A percentile compares a stretch with the other conserved stretches of the same genome.
These are phyloP conservation scores for Jacaranda mimosifolia DNA, from an alignment of 257 asterid species.

Conservation along the genomic window DNA sequence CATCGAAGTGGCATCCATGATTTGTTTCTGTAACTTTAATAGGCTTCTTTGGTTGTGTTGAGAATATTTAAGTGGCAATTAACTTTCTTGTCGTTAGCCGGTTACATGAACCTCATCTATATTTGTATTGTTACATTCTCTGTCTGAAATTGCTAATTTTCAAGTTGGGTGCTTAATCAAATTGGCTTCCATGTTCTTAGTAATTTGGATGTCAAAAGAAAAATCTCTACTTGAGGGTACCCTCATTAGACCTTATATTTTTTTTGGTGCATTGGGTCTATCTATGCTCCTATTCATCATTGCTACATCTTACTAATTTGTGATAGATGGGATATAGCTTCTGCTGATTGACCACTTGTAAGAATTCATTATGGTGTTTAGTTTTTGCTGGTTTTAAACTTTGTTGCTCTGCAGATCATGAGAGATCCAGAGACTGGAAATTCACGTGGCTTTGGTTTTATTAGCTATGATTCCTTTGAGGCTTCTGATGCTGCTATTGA, in stretches of 20 bases:
- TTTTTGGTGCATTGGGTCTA: not conserved
- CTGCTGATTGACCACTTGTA: not conserved
- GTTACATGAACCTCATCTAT: not conserved
- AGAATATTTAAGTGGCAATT: not conserved
- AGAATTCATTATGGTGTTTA: constrained; percentile 8
- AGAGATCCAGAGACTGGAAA: constrained; percentile 98
- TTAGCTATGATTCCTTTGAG: constrained; percentile 96
- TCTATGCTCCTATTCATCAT: constrained; percentile 2
- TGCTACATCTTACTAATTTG: not conserved
- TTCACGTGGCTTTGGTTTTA: constrained; percentile 96
- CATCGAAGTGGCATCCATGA: not conserved
- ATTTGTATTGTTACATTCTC: not conserved
- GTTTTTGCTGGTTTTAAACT: constrained; percentile 7
- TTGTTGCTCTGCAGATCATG: constrained; percentile 72
- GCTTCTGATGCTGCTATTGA: constrained; percentile 99
- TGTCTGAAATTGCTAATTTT: constrained; percentile 12
- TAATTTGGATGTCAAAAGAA: not conserved
- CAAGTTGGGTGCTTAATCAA: constrained; percentile 3
- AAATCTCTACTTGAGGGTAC: too few relatives aligned
- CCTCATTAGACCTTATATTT: too few relatives aligned
- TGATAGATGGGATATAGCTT: not conserved
- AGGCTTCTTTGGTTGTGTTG: not conserved
- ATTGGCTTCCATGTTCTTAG: constrained; percentile 17
- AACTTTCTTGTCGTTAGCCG: constrained; percentile 7
- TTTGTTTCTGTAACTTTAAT: constrained; percentile 11